phyloP scores from a whole-genome alignment of 106 monocot species.

The Dioscorea dumetorum region DNA sequence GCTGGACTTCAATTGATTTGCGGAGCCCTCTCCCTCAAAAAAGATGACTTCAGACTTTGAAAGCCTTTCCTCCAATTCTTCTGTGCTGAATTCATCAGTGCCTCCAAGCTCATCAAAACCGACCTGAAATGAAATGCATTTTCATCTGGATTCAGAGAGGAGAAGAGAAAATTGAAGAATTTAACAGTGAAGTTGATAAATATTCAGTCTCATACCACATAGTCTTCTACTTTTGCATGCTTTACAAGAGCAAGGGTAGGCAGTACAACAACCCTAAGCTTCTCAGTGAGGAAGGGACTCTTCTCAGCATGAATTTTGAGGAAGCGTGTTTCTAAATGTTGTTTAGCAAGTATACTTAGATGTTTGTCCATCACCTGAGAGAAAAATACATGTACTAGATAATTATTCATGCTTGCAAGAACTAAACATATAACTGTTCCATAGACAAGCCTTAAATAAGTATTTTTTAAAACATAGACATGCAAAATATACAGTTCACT shows the following conservation, averaged over 20 bases:
- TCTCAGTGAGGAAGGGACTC: slow-evolving; percentile 91
- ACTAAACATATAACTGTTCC: no score
- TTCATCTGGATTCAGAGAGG: no score
- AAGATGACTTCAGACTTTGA: slow-evolving; percentile 61
- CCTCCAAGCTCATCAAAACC: slow-evolving; percentile 95
- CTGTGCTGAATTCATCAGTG: slow-evolving; percentile 82
- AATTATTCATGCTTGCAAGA: no score
- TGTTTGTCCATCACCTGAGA: slow-evolving; percentile 96
- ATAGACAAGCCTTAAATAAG: no score
- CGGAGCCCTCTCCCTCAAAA: slow-evolving; percentile 67
- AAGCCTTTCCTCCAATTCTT: slow-evolving; percentile 89
- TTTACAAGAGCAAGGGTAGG: slow-evolving; percentile 96
- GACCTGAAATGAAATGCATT: slow-evolving; percentile 36
- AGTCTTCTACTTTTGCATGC: slow-evolving; percentile 91
- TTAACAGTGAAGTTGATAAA: neutral
- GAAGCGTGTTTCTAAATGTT: slow-evolving; percentile 91
- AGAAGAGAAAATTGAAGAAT: neutral
- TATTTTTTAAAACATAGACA: no score
- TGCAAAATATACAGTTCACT: no score
- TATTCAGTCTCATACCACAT: slow-evolving; percentile 54
- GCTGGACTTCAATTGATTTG: slow-evolving; percentile 18
- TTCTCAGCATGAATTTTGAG: slow-evolving; percentile 97
- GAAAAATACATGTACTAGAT: neutral
- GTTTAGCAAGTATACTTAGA: slow-evolving; percentile 72
- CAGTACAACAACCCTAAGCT: slow-evolving; percentile 69